Conservation (phyloP, 139 green algal genomes). For the Nannochloris sp. region DNA sequence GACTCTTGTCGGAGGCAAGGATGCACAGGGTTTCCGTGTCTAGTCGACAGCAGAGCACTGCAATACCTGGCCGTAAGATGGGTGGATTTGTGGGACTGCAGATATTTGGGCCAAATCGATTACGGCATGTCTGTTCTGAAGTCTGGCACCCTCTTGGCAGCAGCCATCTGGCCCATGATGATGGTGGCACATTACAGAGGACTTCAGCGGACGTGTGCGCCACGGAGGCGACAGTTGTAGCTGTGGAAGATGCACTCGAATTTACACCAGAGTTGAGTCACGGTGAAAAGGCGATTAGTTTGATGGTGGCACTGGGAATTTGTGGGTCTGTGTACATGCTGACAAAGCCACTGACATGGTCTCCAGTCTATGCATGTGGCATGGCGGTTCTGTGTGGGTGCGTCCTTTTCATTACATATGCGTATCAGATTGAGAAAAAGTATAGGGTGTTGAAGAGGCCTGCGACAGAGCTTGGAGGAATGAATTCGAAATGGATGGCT, state of each 20-base stretch:
- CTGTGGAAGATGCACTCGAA: conserved; percentile 14
- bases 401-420: conserved; percentile 12
- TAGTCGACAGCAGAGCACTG: too few relatives aligned
- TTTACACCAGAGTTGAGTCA: conserved; percentile 15
- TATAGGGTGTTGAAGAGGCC: conserved; percentile 26
- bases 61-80: too few relatives aligned
- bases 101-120: too few relatives aligned
- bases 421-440: background rate
- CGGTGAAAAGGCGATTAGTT: conserved; percentile 4
- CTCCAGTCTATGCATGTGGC: conserved; percentile 18
- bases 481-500: conserved; percentile 44
- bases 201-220: background rate
- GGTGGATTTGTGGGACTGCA: too few relatives aligned
- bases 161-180: background rate
- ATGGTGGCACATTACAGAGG: background rate
- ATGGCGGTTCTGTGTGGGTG: conserved; percentile 23
- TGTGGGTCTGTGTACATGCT: conserved; percentile 21
- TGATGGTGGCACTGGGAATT: conserved; percentile 1
- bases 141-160: too few relatives aligned
- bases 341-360: conserved; percentile 19
- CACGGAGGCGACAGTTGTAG: background rate
- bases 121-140: too few relatives aligned
- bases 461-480: conserved; percentile 33
- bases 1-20: too few relatives aligned
- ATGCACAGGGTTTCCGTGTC: too few relatives aligned